Evolutionary conservation across 495 filamentous ascomycete genomes (phyloP), one percentile per base, ranked within the genome.

Genomic region (Aspergillus steynii): DNA sequence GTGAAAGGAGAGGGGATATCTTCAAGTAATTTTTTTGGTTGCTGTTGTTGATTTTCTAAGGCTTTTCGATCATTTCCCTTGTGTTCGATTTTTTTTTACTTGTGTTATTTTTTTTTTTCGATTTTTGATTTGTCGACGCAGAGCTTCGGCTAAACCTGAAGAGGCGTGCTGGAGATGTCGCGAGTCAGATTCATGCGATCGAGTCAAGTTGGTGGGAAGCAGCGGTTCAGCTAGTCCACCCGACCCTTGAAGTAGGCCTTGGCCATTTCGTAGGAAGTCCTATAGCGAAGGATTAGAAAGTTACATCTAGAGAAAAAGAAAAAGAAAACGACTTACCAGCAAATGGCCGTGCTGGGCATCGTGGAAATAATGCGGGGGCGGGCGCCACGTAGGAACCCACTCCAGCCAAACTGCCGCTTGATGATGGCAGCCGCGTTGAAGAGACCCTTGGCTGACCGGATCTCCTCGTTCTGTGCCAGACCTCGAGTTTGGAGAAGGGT

Each of bases 291-390:
- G 26, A 63, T 74, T 48, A 76, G 72, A 57, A 63, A 53, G 29
- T 29, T 28, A 32, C 32, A 14, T 32, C 29, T 26, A n/a, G 5
- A 20, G 5, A 42, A n/a, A 46, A 55, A 3, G 54, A 26, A 15
- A 28, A 48, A 49, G 45, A 78, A 80, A 52, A 83, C 7, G 8
- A 55, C 91, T 61, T 83, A 93, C 94, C 95, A 99, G 81, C 95
- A 99, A 68, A 99, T 99, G 4, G 95, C 95, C 37, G 95, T 98
- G 75, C 93, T 96, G 27, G 95, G 95, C 91, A 97, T 97, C 9
- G 95, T 96, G 2, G 94, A 96, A 62, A 99, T 86, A 42, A 99
- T 90, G 58, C 95, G 83, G 54, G 95, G 96, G 65, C 90, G 84
- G 70, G 97, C 83, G 26, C 95, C 95, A 64, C 93, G 92, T 70